phyloP scores from a whole-genome alignment of 805 yeast species.

The Cyberlindnera sargentensis region DNA sequence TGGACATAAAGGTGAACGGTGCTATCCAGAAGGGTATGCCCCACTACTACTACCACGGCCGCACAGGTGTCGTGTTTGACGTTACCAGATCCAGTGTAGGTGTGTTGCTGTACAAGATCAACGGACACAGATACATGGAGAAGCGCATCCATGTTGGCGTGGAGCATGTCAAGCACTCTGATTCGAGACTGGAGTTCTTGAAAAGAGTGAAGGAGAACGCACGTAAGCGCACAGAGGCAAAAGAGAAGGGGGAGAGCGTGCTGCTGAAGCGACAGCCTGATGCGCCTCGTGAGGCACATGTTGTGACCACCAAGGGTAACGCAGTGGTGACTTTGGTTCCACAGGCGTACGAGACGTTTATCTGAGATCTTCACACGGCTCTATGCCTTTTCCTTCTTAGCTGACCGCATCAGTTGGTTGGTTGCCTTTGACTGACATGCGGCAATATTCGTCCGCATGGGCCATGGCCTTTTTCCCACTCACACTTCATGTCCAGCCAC shows the following conservation, averaged over 20 bases:
- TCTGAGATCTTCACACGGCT: constrained; percentile 36
- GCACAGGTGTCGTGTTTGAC: constrained; percentile 97
- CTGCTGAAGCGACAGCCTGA: constrained; percentile 96
- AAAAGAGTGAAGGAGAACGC: constrained; percentile 95
- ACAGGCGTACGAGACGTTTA: constrained; percentile 97
- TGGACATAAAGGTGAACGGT: constrained; percentile 98
- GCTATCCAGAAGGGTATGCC: constrained; percentile 99
- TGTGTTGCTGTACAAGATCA: constrained; percentile 93
- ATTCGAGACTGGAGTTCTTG: constrained; percentile 97
- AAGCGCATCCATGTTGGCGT: constrained; percentile 95
- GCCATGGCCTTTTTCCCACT: too few relatives aligned
- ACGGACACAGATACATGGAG: constrained; percentile 96
- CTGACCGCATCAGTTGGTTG: not conserved
- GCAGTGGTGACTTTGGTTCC: constrained; percentile 94
- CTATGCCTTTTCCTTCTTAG: not conserved
- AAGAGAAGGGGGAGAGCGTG: constrained; percentile 82
- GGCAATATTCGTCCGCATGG: too few relatives aligned
- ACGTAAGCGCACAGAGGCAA: constrained; percentile 84
- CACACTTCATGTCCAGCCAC: too few relatives aligned
- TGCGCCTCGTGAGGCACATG: constrained; percentile 86
- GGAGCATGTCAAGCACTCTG: constrained; percentile 98
- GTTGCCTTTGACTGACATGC: too few relatives aligned
- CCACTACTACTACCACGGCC: constrained; percentile 99
- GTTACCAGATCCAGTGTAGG: constrained; percentile 97
- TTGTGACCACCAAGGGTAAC: constrained; percentile 70